Conservation (phyloP, 2,329 filamentous ascomycete species). For the Microcyclospora pomicola region DNA sequence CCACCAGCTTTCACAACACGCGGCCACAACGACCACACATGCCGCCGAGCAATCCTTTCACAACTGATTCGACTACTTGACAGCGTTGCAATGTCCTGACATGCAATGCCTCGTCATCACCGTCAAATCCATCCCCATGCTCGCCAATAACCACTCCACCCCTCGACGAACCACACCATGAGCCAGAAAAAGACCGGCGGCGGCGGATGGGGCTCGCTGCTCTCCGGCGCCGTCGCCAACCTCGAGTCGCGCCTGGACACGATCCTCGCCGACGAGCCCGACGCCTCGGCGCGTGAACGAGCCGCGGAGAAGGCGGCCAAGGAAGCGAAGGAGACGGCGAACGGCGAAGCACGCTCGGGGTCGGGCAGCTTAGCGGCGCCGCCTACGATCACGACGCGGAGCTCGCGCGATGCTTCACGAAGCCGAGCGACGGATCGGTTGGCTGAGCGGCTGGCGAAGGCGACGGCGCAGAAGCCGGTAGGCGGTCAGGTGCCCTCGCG, state of each 20-base stretch:
- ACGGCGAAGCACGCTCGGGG: constrained; percentile 8
- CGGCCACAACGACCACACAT: neutral
- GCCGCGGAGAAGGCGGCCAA: constrained; percentile 23
- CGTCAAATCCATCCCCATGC: too few relatives aligned
- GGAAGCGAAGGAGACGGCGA: constrained; percentile 12
- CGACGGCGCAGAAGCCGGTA: constrained; percentile 59
- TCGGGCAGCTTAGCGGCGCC: constrained; percentile 14
- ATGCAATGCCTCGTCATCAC: too few relatives aligned
- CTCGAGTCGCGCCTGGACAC: constrained; percentile 87
- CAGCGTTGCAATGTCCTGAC: too few relatives aligned
- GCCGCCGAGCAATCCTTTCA: too few relatives aligned
- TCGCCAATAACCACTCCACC: too few relatives aligned
- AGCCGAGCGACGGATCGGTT: constrained; percentile 64
- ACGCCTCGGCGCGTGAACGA: constrained; percentile 32
- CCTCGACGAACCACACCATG: too few relatives aligned
- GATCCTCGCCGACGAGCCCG: constrained; percentile 71
- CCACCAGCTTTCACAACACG: neutral
- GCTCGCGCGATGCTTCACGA: constrained; percentile 50
- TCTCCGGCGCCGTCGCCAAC: constrained; percentile 82
- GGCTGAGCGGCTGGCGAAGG: constrained; percentile 79
- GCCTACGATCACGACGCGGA: constrained; percentile 25
- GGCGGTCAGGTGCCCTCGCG: constrained; percentile 33
- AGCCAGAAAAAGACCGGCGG: constrained; percentile 12
- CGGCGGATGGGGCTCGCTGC: constrained; percentile 40
- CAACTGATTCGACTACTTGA: too few relatives aligned